Evolutionary conservation across 2,329 filamentous ascomycete species (phyloP), one percentile per base, ranked within the genome.

Genomic region (Blastomyces gilchristii): DNA sequence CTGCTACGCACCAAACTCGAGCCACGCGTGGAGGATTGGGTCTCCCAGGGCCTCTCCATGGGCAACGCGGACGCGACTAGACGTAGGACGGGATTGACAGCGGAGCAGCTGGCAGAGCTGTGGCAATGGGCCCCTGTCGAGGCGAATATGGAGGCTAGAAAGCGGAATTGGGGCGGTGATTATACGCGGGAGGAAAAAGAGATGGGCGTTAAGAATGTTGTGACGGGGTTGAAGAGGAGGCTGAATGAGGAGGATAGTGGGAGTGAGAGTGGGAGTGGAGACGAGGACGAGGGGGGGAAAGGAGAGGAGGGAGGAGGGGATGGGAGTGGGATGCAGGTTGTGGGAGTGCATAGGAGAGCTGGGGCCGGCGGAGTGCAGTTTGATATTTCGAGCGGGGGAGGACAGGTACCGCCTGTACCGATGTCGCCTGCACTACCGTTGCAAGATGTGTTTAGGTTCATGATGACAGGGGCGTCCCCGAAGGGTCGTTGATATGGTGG

Each of bases 1-100:
- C 80, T 96, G 1, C 79, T 95, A 41, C 87, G 90, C 49, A 95
- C 94, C 76, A 94, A 94, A 73, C 82, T 91, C 58, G 90, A 94
- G 68, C 89, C 90, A 0, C 81, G 84, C 31, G 86, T 91, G 22
- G 89, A 92, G 71, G 85, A 86, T 63, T 87, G 87, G 77, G 85
- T 93, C 34, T 83, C 85, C 28, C 78, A 85, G 60, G 87, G 86
- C 0, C 82, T 83, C 63, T 77, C 78, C 37, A 79, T 79, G 54
- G 69, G 66, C 45, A 63, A 68, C 49, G 68, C 63, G n/a, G 66
- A 60, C 58, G 62, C 58, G 43, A 63, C 65, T 5, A 47, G 14
- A 3, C 34, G 28, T n/a, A 45, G 45, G 31, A 47, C 34, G 16
- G 50, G 67, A 3, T 68, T 81, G 39, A 77, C 72, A 7, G 76